Base-by-base conservation (phyloP, 148 eudicot species). In the Rhododendron ferrugineum region DNA sequence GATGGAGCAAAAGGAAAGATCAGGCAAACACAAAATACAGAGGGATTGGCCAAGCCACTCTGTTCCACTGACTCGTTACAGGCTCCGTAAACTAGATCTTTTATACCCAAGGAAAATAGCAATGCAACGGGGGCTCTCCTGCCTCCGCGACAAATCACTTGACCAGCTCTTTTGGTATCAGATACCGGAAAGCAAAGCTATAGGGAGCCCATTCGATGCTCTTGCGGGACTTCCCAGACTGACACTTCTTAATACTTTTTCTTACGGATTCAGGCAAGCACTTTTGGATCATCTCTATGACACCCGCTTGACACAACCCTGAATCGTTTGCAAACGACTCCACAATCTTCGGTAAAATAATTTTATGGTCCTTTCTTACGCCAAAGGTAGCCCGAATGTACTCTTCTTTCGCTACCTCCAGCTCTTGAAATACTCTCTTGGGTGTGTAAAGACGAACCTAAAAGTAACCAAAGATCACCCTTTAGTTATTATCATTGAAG, bases 331-430 rank as follows among this genome's bases (percentile, higher is more conserved):
- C 90, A 73, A 91, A 97, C 0, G 92, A 90, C 64, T 97, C 99
- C 4, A 97, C 93, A 14, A 94, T 34, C 88, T 94, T 97, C 0
- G 99, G 98, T 20, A 97, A 74, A 36, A 94, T 86, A 66, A 93
- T 79, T 85, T 93, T 97, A 78, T 92, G 91, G 86, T 95, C 98
- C 68, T 94, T 97, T 34, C 94, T 91, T 47, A 95, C 85, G 8
- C 99, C 99, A 88, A 97, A 95, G n/a, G 95, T 92, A 62, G 99
- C 99, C n/a, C 99, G 91, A 0, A 97, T 89, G 89, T 94, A 97
- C 84, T 97, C 99, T 78, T 97, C 99, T 89, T 97, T 95, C 30
- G 99, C 98, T 23, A 87, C 86, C 88, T 97, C 99, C 75, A 97
- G 91, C 86, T 97, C 99, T 86, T 91, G 92, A 84, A 86, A 84